These are phyloP conservation scores for Pleurotus salmoneostramineus DNA, from an alignment of 768 basidiomycete genomes.

Conservation along the genomic window DNA sequence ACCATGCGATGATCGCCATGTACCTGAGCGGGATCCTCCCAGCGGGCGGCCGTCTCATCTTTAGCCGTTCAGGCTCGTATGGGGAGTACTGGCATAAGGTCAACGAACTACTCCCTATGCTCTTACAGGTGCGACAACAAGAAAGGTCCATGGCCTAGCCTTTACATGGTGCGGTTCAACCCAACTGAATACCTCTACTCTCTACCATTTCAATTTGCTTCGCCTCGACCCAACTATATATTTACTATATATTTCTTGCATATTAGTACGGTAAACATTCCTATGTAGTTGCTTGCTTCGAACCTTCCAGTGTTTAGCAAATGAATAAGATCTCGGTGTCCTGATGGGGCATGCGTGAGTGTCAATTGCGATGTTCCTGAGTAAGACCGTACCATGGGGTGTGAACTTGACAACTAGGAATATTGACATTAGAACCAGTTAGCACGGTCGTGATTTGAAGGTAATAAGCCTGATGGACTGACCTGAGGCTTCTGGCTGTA, in stretches of 20 bases:
- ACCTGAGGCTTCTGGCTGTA: slow-evolving; percentile 61
- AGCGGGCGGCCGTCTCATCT: neutral
- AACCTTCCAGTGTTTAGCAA: slow-evolving; percentile 15
- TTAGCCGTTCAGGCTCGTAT: neutral
- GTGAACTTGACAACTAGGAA: slow-evolving; percentile 29
- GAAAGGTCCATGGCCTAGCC: neutral
- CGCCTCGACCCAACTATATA: too few species aligned
- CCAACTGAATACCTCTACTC: too few species aligned
- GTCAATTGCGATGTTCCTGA: too few species aligned
- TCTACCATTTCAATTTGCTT: too few species aligned
- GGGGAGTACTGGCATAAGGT: neutral
- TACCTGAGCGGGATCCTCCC: neutral
- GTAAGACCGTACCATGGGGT: slow-evolving; percentile 36
- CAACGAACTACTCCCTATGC: neutral
- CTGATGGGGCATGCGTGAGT: slow-evolving; percentile 12
- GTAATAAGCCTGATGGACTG: slow-evolving; percentile 15
- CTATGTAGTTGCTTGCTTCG: neutral
- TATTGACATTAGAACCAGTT: too few species aligned
- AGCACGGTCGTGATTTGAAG: neutral
- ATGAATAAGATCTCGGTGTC: slow-evolving; percentile 28
- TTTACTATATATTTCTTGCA: too few species aligned
- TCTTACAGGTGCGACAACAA: neutral
- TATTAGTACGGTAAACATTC: neutral
- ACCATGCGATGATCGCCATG: neutral
- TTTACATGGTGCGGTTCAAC: too few species aligned